phyloP scores from a whole-genome alignment of 495 filamentous ascomycete genomes.

The Aspergillus saccharolyticus region DNA sequence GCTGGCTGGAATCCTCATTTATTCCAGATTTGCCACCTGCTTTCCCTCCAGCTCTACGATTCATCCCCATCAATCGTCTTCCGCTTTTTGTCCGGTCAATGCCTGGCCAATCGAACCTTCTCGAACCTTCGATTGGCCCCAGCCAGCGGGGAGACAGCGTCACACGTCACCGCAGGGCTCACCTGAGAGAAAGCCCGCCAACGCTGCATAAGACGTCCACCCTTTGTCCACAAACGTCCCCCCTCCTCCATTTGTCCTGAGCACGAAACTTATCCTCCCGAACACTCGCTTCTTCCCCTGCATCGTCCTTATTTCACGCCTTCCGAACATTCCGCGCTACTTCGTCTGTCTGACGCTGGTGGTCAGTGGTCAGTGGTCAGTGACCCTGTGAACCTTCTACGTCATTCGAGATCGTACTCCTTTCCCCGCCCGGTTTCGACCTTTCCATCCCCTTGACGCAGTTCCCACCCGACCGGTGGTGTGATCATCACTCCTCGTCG shows the following conservation, averaged over 20 bases:
- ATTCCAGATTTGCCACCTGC: not conserved
- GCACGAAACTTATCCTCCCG: not conserved
- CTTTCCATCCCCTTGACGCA: conserved; percentile 6
- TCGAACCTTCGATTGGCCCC: conserved; percentile 33
- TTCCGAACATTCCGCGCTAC: not conserved
- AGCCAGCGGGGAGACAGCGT: conserved; percentile 18
- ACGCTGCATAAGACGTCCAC: not conserved
- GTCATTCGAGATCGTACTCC: conserved; percentile 33
- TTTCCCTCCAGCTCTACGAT: not conserved
- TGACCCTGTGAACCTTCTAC: conserved; percentile 32
- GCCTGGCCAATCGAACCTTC: conserved; percentile 26
- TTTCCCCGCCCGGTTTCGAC: conserved; percentile 6
- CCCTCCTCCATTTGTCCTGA: not conserved
- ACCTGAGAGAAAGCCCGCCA: conserved; percentile 11
- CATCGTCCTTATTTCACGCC: not conserved
- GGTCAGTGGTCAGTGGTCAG: conserved; percentile 3
- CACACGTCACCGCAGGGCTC: conserved; percentile 30
- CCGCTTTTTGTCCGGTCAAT: not conserved
- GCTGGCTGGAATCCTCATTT: not conserved
- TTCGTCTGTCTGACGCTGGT: not conserved
- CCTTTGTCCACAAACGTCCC: conserved; percentile 1
- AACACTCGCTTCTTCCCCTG: conserved; percentile 1
- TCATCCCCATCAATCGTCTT: not conserved
- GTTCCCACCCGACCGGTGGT: conserved; percentile 6
- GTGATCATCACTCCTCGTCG: conserved; percentile 7